phyloP scores from a whole-genome alignment of 345 rosid species.

The Salix dunnii region DNA sequence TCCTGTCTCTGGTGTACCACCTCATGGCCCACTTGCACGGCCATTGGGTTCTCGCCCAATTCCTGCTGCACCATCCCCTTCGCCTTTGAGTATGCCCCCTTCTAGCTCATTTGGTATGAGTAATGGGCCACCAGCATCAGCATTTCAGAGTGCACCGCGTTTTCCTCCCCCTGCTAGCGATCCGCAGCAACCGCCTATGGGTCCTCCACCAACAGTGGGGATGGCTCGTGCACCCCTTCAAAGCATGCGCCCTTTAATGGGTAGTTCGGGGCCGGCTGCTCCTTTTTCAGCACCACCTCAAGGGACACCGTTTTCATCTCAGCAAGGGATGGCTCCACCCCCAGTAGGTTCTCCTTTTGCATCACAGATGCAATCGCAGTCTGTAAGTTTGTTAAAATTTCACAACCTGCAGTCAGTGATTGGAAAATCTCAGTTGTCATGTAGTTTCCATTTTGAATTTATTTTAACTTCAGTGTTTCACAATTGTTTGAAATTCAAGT shows the following conservation, averaged over 20 bases:
- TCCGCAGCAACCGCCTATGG: slow-evolving; percentile 21
- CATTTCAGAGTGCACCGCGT: slow-evolving; percentile 20
- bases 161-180: slow-evolving; percentile 20
- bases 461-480: background rate
- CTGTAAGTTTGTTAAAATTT: slow-evolving; percentile 28
- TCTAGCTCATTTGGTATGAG: slow-evolving; percentile 13
- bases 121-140: slow-evolving; percentile 31
- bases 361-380: slow-evolving; percentile 49
- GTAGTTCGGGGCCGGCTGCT: slow-evolving; percentile 38
- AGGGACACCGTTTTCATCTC: slow-evolving; percentile 40
- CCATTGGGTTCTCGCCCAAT: slow-evolving; percentile 46
- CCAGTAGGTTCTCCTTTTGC: slow-evolving; percentile 60
- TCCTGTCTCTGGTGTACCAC: slow-evolving; percentile 22
- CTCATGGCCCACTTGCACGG: slow-evolving; percentile 33
- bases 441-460: background rate
- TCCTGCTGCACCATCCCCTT: slow-evolving; percentile 9
- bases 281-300: slow-evolving; percentile 47
- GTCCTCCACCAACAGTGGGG: slow-evolving; percentile 17
- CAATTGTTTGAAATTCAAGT: background rate
- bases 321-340: slow-evolving; percentile 44
- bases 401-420: background rate
- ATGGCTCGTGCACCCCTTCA: slow-evolving; percentile 36
- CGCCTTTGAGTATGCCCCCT: slow-evolving; percentile 7
- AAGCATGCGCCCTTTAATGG: slow-evolving; percentile 39
- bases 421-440: background rate